Conservation (phyloP, 768 basidiomycete species). For the Fomitopsis serialis region DNA sequence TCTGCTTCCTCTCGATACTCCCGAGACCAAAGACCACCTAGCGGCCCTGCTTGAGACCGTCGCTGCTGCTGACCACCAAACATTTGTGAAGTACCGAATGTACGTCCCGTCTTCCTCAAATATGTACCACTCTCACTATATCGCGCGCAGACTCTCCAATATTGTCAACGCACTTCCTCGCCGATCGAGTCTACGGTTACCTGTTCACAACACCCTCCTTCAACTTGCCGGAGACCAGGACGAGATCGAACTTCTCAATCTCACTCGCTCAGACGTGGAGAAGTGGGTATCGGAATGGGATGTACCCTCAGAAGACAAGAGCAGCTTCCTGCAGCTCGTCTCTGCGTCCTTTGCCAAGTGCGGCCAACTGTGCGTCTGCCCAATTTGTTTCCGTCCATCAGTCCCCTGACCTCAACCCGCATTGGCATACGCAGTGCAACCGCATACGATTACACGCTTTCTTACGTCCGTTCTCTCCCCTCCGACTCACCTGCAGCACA, state of each 20-base stretch:
- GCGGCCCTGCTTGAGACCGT: slow-evolving; percentile 48
- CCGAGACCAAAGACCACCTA: slow-evolving; percentile 50
- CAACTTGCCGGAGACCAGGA: slow-evolving; percentile 52
- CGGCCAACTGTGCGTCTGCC: slow-evolving; percentile 50
- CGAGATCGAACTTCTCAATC: slow-evolving; percentile 56
- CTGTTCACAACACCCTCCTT: slow-evolving; percentile 60
- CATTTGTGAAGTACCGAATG: slow-evolving; percentile 74
- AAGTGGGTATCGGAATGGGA: slow-evolving; percentile 78
- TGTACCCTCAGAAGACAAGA: slow-evolving; percentile 55
- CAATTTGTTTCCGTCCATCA: not conserved
- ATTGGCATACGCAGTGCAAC: slow-evolving; percentile 34
- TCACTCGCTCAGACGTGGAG: slow-evolving; percentile 59
- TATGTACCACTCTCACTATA: not conserved
- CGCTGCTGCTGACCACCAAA: slow-evolving; percentile 45
- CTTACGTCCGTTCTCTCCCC: slow-evolving; percentile 58
- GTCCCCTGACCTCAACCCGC: not conserved
- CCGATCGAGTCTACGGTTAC: slow-evolving; percentile 55
- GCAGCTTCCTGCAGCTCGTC: slow-evolving; percentile 58
- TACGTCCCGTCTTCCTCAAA: slow-evolving; percentile 29
- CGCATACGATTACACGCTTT: slow-evolving; percentile 61
- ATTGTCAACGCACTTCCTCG: slow-evolving; percentile 75
- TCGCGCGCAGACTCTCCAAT: slow-evolving; percentile 59
- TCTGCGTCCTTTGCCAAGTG: slow-evolving; percentile 53
- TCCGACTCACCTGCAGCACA: slow-evolving; percentile 45
- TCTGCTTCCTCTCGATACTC: slow-evolving; percentile 48